phyloP scores from a whole-genome alignment of 768 basidiomycete species.

The Scleroderma citrinum region DNA sequence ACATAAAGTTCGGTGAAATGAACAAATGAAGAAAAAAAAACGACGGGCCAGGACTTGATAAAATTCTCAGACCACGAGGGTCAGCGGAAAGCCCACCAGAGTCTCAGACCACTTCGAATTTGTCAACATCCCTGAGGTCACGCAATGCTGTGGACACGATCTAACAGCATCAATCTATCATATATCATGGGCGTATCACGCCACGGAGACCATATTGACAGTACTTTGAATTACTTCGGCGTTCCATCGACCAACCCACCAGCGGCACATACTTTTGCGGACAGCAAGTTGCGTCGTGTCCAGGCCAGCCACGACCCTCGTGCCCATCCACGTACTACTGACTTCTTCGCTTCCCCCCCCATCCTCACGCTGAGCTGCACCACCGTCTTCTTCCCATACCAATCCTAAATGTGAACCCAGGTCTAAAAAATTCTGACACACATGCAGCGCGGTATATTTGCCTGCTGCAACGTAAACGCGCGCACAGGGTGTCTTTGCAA shows the following conservation, averaged over 20 bases:
- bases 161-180: background rate
- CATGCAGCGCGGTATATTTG: conserved; percentile 47
- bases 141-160: background rate
- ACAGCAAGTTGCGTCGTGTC: conserved; percentile 40
- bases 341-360: conserved; percentile 18
- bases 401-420: conserved; percentile 37
- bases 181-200: background rate
- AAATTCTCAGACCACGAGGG: no score
- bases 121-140: background rate
- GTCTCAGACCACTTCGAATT: no score
- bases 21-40: background rate
- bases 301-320: conserved; percentile 39
- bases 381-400: conserved; percentile 39
- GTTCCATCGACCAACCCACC: conserved; percentile 56
- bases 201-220: background rate
- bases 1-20: no score
- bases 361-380: background rate
- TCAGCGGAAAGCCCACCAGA: no score
- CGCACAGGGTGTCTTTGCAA: conserved; percentile 36
- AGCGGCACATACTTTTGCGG: conserved; percentile 55
- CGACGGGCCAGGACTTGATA: background rate
- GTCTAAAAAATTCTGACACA: conserved; percentile 50
- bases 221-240: background rate
- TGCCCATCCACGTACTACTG: conserved; percentile 41
- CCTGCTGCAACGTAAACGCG: conserved; percentile 59